Percentiles rank a stretch among this genome's conserved stretches.
phyloP scores from a whole-genome alignment of 2,329 filamentous ascomycete species.

The Blastomyces emzantsi region DNA sequence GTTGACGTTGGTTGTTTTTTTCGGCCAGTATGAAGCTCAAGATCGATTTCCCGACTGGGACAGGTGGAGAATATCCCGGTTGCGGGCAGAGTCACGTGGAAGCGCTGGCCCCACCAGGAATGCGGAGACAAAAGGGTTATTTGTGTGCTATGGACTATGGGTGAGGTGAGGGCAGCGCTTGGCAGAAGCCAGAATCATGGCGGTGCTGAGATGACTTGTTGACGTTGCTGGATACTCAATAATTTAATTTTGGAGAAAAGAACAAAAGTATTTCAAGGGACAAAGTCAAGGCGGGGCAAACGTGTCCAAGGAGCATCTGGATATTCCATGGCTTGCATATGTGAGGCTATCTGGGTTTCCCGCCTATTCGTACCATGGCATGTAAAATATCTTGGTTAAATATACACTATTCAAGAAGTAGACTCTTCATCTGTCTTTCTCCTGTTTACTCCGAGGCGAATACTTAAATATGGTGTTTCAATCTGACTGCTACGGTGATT shows the following conservation, averaged over 20 bases:
- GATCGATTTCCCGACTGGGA: constrained; percentile 15
- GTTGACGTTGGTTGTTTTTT: neutral
- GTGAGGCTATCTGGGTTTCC: neutral
- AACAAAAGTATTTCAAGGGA: too few species aligned
- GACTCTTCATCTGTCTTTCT: neutral
- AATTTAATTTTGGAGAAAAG: too few species aligned
- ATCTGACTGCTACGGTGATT: neutral
- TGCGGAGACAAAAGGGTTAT: neutral
- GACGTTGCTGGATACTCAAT: too few species aligned
- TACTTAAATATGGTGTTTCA: neutral
- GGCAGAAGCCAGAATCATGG: neutral
- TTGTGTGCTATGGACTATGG: too few species aligned
- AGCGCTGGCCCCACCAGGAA: constrained; percentile 1
- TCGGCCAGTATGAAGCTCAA: constrained; percentile 11
- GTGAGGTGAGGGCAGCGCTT: too few species aligned
- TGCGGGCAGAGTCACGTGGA: constrained; percentile 9
- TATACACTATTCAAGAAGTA: neutral
- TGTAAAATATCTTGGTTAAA: too few species aligned
- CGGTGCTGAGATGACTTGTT: neutral
- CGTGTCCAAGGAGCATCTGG: too few species aligned
- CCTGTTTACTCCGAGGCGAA: neutral
- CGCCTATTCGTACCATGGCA: neutral
- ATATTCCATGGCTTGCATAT: too few species aligned
- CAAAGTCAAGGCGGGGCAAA: too few species aligned
- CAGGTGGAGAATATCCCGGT: constrained; percentile 7